Conservation (phyloP, 169 alveolate genomes). For the Eimeria necatrix region DNA sequence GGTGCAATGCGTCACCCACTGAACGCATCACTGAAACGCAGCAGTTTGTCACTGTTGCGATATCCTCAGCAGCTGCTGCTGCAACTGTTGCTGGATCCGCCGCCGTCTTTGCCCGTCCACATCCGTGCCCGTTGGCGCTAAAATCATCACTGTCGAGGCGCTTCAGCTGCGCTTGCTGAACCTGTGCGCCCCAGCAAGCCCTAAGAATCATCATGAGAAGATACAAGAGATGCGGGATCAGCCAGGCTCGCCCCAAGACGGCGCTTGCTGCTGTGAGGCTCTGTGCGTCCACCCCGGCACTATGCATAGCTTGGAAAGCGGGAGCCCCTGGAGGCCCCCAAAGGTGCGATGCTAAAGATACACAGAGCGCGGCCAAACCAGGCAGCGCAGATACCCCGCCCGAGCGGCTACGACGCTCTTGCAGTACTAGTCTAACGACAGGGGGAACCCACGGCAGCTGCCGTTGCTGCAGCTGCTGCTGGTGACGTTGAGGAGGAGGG, state of each 20-base stretch:
- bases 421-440: conserved; percentile 28
- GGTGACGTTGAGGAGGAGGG: neutral
- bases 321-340: neutral
- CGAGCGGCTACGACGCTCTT: conserved; percentile 18
- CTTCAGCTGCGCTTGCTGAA: conserved; percentile 42
- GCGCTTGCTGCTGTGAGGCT: conserved; percentile 2
- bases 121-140: neutral
- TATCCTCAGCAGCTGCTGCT: conserved; percentile 54
- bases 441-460: conserved; percentile 43
- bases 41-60: conserved; percentile 25
- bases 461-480: neutral
- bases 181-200: neutral
- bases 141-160: neutral
- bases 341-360: conserved; percentile 19
- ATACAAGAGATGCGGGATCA: conserved; percentile 21
- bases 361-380: conserved; percentile 35
- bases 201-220: neutral
- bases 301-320: conserved; percentile 3
- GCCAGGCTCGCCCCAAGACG: conserved; percentile 26
- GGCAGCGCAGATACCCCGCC: neutral
- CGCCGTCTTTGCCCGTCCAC: neutral
- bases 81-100: conserved; percentile 27
- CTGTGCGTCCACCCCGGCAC: conserved; percentile 45
- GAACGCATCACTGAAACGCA: conserved; percentile 37
- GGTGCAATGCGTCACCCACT: conserved; percentile 29